These are phyloP conservation scores for Linderniella brevidens DNA, from an alignment of 257 asterid species.

Conservation along the genomic window DNA sequence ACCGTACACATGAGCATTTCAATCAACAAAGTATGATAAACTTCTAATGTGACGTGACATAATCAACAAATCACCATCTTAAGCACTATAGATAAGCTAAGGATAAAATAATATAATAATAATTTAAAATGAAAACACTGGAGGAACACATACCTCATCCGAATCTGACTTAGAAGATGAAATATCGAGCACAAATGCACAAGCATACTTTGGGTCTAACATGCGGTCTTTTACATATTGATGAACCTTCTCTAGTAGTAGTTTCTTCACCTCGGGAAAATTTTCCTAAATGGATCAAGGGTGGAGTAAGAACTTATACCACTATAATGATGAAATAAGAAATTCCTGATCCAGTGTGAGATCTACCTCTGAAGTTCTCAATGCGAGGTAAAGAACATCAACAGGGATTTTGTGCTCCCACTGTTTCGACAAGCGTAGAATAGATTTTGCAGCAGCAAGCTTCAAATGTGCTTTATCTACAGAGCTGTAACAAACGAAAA, in stretches of 20 bases:
- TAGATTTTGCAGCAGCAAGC: slow-evolving; percentile 95
- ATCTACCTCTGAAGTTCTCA: slow-evolving; percentile 74
- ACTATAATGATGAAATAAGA: slow-evolving; percentile 5
- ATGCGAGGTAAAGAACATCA: slow-evolving; percentile 63
- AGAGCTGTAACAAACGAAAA: slow-evolving; percentile 32
- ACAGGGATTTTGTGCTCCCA: slow-evolving; percentile 94
- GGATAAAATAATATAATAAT: too few species aligned
- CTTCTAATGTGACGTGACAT: too few species aligned
- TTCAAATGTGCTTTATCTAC: slow-evolving; percentile 84
- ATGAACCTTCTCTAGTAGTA: slow-evolving; percentile 63
- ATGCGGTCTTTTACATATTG: slow-evolving; percentile 81
- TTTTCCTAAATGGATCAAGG: slow-evolving; percentile 28
- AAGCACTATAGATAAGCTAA: too few species aligned
- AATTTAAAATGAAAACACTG: too few species aligned
- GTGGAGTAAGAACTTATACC: slow-evolving; percentile 7
- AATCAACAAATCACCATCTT: too few species aligned
- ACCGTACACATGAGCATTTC: neutral
- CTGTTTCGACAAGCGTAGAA: slow-evolving; percentile 81
- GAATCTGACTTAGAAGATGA: slow-evolving; percentile 37
- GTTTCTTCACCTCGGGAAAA: slow-evolving; percentile 65
- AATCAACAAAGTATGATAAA: too few species aligned
- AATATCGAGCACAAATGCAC: slow-evolving; percentile 72
- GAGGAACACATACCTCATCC: slow-evolving; percentile 46
- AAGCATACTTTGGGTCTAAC: slow-evolving; percentile 81
- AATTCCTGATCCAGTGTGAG: slow-evolving; percentile 6